Percentiles rank a stretch among this genome's conserved stretches.
Conservation (phyloP, 768 basidiomycete species). For the Termitomyces sp. region DNA sequence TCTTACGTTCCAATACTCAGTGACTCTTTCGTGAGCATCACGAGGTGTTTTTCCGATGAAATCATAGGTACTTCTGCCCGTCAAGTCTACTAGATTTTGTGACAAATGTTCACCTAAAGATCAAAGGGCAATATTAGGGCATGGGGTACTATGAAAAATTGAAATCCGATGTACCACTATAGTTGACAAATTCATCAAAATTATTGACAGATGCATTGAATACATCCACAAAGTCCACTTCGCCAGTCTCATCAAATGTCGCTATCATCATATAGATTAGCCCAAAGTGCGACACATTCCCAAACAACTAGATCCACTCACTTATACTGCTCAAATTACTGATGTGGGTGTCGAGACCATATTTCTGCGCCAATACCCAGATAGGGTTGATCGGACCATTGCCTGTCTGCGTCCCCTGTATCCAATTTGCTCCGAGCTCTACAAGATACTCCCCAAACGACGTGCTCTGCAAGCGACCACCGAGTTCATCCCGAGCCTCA, state of each 20-base stretch:
- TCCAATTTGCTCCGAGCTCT: slow-evolving; percentile 61
- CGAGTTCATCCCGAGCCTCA: too few relatives aligned
- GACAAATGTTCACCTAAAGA: slow-evolving; percentile 40
- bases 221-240: too few relatives aligned
- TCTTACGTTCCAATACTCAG: slow-evolving; percentile 53
- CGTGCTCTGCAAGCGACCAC: slow-evolving; percentile 50
- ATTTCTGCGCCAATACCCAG: too few relatives aligned
- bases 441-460: slow-evolving; percentile 47
- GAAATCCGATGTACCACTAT: slow-evolving; percentile 38
- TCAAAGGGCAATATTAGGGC: not conserved
- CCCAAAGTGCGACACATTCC: not conserved
- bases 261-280: slow-evolving; percentile 24
- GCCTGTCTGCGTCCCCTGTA: slow-evolving; percentile 30
- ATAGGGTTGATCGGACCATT: too few relatives aligned
- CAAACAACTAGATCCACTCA: slow-evolving; percentile 28
- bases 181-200: slow-evolving; percentile 2
- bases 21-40: slow-evolving; percentile 42
- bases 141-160: not conserved
- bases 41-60: slow-evolving; percentile 25
- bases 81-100: too few relatives aligned
- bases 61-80: too few relatives aligned
- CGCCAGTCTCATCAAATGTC: slow-evolving; percentile 40
- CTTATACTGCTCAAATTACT: slow-evolving; percentile 33
- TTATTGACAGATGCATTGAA: too few relatives aligned
- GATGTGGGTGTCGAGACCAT: too few relatives aligned